These are phyloP conservation scores for Exsudoporus frostii DNA, from an alignment of 768 basidiomycete species.

Conservation along the genomic window DNA sequence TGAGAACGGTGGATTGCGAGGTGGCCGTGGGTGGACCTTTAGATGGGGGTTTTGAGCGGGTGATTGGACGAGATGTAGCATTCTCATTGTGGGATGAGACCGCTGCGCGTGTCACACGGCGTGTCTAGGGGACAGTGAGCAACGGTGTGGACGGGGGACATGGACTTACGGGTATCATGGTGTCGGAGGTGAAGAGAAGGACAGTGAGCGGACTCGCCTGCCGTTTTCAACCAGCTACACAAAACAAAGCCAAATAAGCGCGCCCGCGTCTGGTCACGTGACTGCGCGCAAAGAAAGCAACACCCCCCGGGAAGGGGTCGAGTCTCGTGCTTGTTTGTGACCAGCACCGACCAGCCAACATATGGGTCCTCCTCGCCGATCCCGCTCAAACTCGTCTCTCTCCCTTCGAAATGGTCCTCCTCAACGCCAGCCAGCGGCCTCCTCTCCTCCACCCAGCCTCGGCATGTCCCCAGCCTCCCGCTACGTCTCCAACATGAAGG, in stretches of 20 bases:
- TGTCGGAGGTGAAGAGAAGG: slow-evolving; percentile 33
- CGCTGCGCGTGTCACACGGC: slow-evolving; percentile 59
- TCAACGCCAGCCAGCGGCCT: background rate
- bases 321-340: background rate
- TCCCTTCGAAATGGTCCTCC: slow-evolving; percentile 14
- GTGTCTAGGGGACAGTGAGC: slow-evolving; percentile 41
- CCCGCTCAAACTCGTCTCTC: slow-evolving; percentile 28
- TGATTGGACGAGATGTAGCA: slow-evolving; percentile 58
- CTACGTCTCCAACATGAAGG: slow-evolving; percentile 78
- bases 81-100: slow-evolving; percentile 63
- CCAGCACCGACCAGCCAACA: background rate
- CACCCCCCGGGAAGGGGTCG: slow-evolving; percentile 23
- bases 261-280: slow-evolving; percentile 39
- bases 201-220: slow-evolving; percentile 18
- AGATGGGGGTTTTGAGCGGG: slow-evolving; percentile 58
- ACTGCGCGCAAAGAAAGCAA: background rate
- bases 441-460: slow-evolving; percentile 9
- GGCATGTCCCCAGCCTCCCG: slow-evolving; percentile 65
- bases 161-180: slow-evolving; percentile 43
- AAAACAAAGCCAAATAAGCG: slow-evolving; percentile 38
- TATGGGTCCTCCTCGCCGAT: slow-evolving; percentile 23
- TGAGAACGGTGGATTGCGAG: slow-evolving; percentile 33
- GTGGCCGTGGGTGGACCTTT: slow-evolving; percentile 35
- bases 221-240: slow-evolving; percentile 35
- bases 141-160: background rate